Evolutionary conservation across 1,284 basidiomycete species (phyloP), one percentile per base, ranked within the genome.

Genomic region (Porodaedalea pini): DNA sequence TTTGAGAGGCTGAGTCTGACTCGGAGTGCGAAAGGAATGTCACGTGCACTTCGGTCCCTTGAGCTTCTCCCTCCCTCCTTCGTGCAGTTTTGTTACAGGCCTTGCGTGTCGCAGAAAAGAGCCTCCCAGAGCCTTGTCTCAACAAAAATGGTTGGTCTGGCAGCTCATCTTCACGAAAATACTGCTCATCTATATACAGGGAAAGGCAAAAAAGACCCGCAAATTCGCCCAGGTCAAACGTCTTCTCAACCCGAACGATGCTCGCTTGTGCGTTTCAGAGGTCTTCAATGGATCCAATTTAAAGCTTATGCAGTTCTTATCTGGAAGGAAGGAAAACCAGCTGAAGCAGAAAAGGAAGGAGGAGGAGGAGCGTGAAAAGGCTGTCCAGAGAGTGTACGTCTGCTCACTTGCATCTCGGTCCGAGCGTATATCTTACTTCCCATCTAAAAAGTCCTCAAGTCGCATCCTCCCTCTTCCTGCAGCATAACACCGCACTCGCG

Each of bases 161-260:
- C n/a, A n/a, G n/a, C n/a, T n/a, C n/a, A n/a, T n/a, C n/a, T n/a
- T n/a, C n/a, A n/a, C n/a, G n/a, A n/a, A n/a, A n/a, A n/a, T n/a
- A n/a, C n/a, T n/a, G n/a, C n/a, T n/a, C n/a, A n/a, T n/a, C n/a
- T n/a, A n/a, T n/a, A n/a, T n/a, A n/a, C n/a, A 94, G 95, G 92
- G 86, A n/a, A 95, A 88, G 75, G 92, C 92, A 51, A 94, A 93
- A 71, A 94, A 93, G 72, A 95, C 94, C 1, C 83, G 94, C 71
- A 98, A 98, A 73, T 98, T 98, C 71, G 95, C 94, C 3, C 77
- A 87, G 5, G 94, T 97, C 47, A 99, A 99, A 75, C 90, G 96
- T 13, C 82, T 99, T 79, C 76, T 99, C 63, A 96, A 94, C 69
- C 95, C 97, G 0, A 93, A 89, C 66, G 97, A 99, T 71, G 90